Percentiles rank a stretch among this genome's conserved stretches.
These are phyloP conservation scores for Lichina pygmaea DNA, from an alignment of 495 filamentous ascomycete species.

Conservation along the genomic window DNA sequence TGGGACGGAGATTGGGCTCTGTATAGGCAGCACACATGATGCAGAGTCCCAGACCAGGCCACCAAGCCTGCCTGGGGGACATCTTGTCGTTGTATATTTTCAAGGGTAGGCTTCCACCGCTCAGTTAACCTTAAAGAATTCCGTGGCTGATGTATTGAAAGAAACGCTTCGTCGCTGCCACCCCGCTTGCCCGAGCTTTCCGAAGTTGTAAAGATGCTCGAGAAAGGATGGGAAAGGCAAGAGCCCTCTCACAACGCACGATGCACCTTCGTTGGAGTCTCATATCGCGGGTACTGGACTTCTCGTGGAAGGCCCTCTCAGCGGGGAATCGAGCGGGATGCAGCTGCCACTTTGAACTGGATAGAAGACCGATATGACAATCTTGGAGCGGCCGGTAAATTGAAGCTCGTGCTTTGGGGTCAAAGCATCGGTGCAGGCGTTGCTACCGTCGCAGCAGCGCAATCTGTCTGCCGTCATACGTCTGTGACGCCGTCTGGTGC, in stretches of 20 bases:
- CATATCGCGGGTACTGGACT: constrained; percentile 60
- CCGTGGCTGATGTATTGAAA: constrained; percentile 2
- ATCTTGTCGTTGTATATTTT: constrained; percentile 28
- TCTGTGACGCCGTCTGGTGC: constrained; percentile 3
- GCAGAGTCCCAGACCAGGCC: not conserved
- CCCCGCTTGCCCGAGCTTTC: constrained; percentile 44
- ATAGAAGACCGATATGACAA: constrained; percentile 15
- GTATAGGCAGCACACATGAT: constrained; percentile 17
- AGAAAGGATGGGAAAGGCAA: not conserved
- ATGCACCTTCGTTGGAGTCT: constrained; percentile 35
- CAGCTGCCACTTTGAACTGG: constrained; percentile 30
- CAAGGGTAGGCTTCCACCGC: constrained; percentile 17
- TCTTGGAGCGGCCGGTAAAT: constrained; percentile 1
- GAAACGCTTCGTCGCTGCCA: constrained; percentile 41
- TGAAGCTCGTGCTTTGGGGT: constrained; percentile 43
- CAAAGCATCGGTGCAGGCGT: constrained; percentile 46
- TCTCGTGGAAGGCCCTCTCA: constrained; percentile 42
- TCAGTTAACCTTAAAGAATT: not conserved
- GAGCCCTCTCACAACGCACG: constrained; percentile 10
- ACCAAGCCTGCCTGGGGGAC: not conserved
- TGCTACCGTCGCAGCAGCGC: constrained; percentile 24
- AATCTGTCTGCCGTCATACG: constrained; percentile 15
- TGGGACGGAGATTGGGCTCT: constrained; percentile 30
- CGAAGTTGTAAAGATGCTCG: constrained; percentile 8
- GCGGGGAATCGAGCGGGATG: constrained; percentile 34